These are phyloP conservation scores for Schrenkiella parvula DNA, from an alignment of 345 rosid genomes.

Conservation along the genomic window DNA sequence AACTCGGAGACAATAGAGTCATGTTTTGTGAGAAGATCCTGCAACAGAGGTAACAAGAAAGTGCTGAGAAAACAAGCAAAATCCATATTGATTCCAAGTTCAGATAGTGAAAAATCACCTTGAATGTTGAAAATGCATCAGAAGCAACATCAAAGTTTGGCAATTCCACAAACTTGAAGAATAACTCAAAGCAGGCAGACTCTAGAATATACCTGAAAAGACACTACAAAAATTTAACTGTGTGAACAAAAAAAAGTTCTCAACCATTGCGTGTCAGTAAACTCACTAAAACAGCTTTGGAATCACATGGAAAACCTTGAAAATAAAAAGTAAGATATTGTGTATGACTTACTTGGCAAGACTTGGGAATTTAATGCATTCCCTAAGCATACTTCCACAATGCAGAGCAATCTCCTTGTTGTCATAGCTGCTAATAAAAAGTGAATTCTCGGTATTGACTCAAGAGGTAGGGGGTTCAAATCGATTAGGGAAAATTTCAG, in stretches of 20 bases:
- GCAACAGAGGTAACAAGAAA: slow-evolving; percentile 27
- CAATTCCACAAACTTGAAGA: slow-evolving; percentile 94
- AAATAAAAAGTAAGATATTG: slow-evolving; percentile 21
- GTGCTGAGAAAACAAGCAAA: neutral
- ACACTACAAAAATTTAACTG: slow-evolving; percentile 47
- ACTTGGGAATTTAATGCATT: slow-evolving; percentile 88
- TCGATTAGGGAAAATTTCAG: neutral
- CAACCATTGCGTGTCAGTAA: neutral
- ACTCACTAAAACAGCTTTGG: neutral
- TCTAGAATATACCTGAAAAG: slow-evolving; percentile 85
- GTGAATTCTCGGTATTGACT: neutral
- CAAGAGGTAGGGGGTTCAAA: neutral
- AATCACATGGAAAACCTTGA: neutral
- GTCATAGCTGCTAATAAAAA: slow-evolving; percentile 65
- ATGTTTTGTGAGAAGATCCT: slow-evolving; percentile 95
- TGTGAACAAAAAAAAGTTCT: slow-evolving; percentile 20
- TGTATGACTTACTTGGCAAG: slow-evolving; percentile 79
- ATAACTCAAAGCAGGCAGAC: slow-evolving; percentile 89
- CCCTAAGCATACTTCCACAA: slow-evolving; percentile 92
- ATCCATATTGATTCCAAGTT: neutral
- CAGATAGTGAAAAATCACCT: slow-evolving; percentile 48
- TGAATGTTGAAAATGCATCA: slow-evolving; percentile 97
- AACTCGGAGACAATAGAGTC: slow-evolving; percentile 66
- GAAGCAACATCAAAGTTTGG: slow-evolving; percentile 94
- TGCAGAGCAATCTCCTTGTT: slow-evolving; percentile 89